Conservation (phyloP, 306 rosid species). For the Quillaja saponaria region DNA sequence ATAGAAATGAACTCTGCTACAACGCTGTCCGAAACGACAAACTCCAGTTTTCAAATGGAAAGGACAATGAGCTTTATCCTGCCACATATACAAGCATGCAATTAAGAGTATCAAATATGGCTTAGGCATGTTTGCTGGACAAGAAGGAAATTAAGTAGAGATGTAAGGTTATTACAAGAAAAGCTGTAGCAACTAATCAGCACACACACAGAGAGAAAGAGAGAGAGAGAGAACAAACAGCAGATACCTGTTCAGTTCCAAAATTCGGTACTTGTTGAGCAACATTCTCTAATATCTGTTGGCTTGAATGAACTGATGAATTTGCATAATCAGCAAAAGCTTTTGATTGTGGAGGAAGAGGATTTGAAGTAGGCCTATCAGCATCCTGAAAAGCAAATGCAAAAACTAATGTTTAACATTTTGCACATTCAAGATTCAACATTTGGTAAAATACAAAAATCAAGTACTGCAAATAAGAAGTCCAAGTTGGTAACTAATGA, state of each 20-base stretch:
- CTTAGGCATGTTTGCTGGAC: not conserved
- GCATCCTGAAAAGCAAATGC: slow-evolving; percentile 40
- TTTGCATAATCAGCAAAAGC: slow-evolving; percentile 37
- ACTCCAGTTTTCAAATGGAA: slow-evolving; percentile 92
- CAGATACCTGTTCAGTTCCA: slow-evolving; percentile 80
- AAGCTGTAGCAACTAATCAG: not conserved
- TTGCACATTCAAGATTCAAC: not conserved
- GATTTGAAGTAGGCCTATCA: slow-evolving; percentile 77
- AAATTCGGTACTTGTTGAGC: slow-evolving; percentile 80
- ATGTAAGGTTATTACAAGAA: not conserved
- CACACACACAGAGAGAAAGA: not conserved
- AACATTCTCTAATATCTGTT: slow-evolving; percentile 44
- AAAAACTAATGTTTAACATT: not conserved
- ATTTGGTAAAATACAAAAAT: slow-evolving; percentile 2
- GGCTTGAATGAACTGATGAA: slow-evolving; percentile 35
- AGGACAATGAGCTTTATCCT: slow-evolving; percentile 97
- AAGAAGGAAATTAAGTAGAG: not conserved
- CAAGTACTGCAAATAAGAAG: not conserved
- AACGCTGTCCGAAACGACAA: slow-evolving; percentile 93
- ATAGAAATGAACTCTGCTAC: slow-evolving; percentile 94
- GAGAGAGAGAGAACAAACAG: not conserved
- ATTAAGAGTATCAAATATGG: not conserved
- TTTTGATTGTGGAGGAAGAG: slow-evolving; percentile 81
- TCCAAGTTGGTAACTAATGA: too few species aligned
- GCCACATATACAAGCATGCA: slow-evolving; percentile 27